These are phyloP conservation scores for Venturia asperata DNA, from an alignment of 2,329 filamentous ascomycete genomes.

Conservation along the genomic window DNA sequence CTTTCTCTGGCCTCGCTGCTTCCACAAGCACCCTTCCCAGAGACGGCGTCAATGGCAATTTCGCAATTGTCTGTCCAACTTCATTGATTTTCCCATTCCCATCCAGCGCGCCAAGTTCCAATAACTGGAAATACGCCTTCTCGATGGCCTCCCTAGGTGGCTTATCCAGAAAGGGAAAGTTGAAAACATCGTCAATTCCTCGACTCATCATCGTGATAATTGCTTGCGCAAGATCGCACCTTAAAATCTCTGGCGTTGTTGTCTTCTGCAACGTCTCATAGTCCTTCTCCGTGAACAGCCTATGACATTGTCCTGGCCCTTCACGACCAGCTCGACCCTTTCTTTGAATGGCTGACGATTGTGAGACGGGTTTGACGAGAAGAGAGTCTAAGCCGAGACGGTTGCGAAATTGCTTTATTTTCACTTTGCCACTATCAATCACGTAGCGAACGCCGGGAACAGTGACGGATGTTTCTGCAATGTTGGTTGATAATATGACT, in stretches of 20 bases:
- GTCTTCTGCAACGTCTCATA: conserved; percentile 64
- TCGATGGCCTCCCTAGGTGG: conserved; percentile 72
- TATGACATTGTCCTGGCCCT: conserved; percentile 79
- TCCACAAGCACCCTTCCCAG: conserved; percentile 78
- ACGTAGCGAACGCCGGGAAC: conserved; percentile 89
- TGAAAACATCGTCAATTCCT: conserved; percentile 71
- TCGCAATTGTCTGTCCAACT: conserved; percentile 68
- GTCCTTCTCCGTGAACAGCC: conserved; percentile 75
- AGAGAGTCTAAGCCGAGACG: conserved; percentile 84
- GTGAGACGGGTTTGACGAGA: conserved; percentile 82
- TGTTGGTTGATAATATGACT: conserved; percentile 88
- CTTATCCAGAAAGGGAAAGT: conserved; percentile 78
- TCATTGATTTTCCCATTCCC: conserved; percentile 66
- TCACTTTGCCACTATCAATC: conserved; percentile 87
- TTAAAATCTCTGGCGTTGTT: conserved; percentile 80
- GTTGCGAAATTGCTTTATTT: conserved; percentile 84
- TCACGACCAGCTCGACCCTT: conserved; percentile 91
- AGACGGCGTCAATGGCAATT: conserved; percentile 73
- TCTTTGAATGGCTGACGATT: conserved; percentile 86
- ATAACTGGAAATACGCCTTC: conserved; percentile 72
- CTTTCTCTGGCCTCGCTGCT: conserved; percentile 60
- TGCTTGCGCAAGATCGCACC: conserved; percentile 80
- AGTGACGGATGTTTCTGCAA: conserved; percentile 96
- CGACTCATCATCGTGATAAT: conserved; percentile 90
- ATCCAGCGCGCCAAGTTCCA: conserved; percentile 68